Evolutionary conservation across 306 rosid species (phyloP).

Genomic region (Lupinus albus): DNA sequence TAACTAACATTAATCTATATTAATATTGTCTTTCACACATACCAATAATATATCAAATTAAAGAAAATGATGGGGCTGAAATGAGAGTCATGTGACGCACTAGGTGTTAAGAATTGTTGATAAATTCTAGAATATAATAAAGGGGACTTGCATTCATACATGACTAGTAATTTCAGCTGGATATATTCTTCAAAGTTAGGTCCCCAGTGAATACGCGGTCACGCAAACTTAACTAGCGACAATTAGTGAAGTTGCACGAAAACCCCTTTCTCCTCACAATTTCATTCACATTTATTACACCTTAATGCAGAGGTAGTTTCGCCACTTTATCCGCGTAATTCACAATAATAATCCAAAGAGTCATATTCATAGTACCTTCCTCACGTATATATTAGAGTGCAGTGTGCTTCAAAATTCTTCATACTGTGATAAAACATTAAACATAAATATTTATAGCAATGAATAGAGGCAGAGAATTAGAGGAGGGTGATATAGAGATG

Average conservation of each 20-base stretch:
- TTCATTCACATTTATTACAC: constrained; percentile 18
- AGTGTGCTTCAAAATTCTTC: background rate
- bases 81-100: background rate
- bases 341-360: background rate
- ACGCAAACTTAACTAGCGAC: constrained; percentile 10
- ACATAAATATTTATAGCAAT: constrained; percentile 27
- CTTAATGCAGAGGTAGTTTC: constrained; percentile 7
- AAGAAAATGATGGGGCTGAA: background rate
- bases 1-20: too few relatives aligned
- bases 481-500: constrained; percentile 29
- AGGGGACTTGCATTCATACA: background rate
- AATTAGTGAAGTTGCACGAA: background rate
- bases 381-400: constrained; percentile 13
- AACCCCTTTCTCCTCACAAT: background rate
- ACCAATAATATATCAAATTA: too few relatives aligned
- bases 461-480: constrained; percentile 60
- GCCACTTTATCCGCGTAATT: constrained; percentile 18
- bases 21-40: too few relatives aligned
- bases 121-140: background rate
- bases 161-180: constrained; percentile 8
- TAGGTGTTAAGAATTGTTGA: background rate
- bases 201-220: constrained; percentile 25
- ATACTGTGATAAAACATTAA: constrained; percentile 3
- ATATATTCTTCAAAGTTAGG: background rate
- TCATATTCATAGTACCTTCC: background rate